These are phyloP conservation scores for Cyanodermella asteris DNA, from an alignment of 2,329 filamentous ascomycete species.

Conservation along the genomic window DNA sequence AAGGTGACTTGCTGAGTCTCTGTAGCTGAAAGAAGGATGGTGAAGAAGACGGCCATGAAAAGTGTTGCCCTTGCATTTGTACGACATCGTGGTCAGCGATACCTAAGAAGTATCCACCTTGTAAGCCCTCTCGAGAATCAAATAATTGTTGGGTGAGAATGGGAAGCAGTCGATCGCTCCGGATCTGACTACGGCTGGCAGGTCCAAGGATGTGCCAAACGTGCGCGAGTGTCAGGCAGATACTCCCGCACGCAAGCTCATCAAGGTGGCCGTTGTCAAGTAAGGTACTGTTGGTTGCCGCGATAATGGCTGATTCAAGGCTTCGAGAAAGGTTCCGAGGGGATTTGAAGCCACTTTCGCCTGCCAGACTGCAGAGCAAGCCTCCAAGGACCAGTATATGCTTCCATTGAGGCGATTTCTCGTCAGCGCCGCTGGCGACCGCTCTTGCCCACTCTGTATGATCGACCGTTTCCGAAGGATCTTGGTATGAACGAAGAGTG, in stretches of 20 bases:
- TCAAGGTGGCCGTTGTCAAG: constrained; percentile 29
- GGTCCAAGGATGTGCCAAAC: constrained; percentile 51
- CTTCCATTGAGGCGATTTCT: constrained; percentile 50
- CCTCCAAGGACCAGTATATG: constrained; percentile 65
- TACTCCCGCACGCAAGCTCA: constrained; percentile 27
- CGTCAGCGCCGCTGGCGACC: constrained; percentile 36
- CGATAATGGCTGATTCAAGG: constrained; percentile 51
- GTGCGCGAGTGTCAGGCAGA: constrained; percentile 55
- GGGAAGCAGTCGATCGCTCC: constrained; percentile 50
- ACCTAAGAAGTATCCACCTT: constrained; percentile 52
- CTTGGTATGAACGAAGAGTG: no score
- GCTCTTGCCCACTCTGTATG: constrained; percentile 36
- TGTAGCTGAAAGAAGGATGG: constrained; percentile 34
- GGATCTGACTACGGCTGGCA: constrained; percentile 32
- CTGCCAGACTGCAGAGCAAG: constrained; percentile 50
- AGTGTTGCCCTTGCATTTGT: constrained; percentile 28
- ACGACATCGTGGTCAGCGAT: constrained; percentile 46
- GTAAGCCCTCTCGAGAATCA: constrained; percentile 49
- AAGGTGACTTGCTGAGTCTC: constrained; percentile 31
- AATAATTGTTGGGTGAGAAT: constrained; percentile 45
- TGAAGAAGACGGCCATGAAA: constrained; percentile 44
- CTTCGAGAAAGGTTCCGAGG: constrained; percentile 40
- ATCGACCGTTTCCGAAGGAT: constrained; percentile 23
- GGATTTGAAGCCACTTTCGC: constrained; percentile 38
- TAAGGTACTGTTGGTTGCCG: constrained; percentile 55